A percentile compares a stretch with the other conserved stretches of the same genome.
These are phyloP conservation scores for Xylaria palmicola DNA, from an alignment of 495 filamentous ascomycete genomes.

Conservation along the genomic window DNA sequence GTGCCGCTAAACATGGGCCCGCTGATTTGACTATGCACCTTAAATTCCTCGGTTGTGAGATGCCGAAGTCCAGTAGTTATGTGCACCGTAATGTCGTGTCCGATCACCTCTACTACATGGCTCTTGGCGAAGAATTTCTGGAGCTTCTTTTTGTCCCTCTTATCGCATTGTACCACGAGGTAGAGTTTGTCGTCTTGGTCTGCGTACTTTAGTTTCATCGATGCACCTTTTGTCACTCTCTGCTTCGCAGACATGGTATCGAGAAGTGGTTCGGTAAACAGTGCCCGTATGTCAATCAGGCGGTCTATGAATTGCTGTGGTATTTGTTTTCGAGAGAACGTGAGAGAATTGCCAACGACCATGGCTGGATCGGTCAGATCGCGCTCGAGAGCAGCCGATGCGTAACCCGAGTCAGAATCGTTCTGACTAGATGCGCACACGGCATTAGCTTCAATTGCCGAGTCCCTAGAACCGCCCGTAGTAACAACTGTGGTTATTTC, in stretches of 20 bases:
- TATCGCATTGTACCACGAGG: neutral
- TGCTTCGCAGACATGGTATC: conserved; percentile 8
- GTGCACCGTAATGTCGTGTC: neutral
- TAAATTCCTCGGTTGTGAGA: neutral
- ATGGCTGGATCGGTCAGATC: neutral
- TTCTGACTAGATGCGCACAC: neutral
- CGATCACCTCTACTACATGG: neutral
- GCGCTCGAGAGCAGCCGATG: neutral
- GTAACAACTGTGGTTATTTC: neutral
- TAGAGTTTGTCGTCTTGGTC: neutral
- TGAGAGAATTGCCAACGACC: neutral
- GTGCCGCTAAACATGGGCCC: neutral
- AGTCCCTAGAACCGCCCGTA: neutral
- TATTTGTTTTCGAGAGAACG: conserved; percentile 18
- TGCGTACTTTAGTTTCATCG: neutral
- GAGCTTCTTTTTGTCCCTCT: conserved; percentile 7
- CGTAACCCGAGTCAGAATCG: neutral
- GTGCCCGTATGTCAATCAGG: conserved; percentile 26
- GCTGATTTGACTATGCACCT: neutral
- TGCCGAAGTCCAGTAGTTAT: neutral
- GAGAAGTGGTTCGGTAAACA: conserved; percentile 17
- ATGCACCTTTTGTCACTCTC: neutral
- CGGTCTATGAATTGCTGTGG: conserved; percentile 20
- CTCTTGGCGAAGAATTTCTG: conserved; percentile 25
- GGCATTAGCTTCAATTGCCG: neutral